Percentiles rank a stretch among this genome's conserved stretches.
phyloP scores from a whole-genome alignment of 495 filamentous ascomycete genomes.

The Melanomma pulvis-pyrius region DNA sequence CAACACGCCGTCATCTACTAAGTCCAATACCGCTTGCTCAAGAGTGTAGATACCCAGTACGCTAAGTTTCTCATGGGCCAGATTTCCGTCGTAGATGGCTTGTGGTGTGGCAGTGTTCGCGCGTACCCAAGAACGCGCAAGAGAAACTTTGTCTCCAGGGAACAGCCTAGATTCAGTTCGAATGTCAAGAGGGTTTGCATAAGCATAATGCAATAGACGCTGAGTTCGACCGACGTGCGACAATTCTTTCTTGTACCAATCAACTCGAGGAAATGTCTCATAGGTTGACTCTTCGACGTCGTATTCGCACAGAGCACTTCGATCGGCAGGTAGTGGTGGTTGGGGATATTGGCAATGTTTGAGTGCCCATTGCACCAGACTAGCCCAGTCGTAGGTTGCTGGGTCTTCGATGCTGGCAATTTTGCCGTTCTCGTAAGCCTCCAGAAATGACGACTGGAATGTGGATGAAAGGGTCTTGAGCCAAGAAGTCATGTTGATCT shows the following conservation, averaged over 20 bases:
- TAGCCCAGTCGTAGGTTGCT: constrained; percentile 74
- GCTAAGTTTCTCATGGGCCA: constrained; percentile 52
- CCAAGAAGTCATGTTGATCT: constrained; percentile 60
- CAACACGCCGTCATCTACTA: constrained; percentile 11
- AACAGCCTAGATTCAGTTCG: not conserved
- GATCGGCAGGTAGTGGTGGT: constrained; percentile 31
- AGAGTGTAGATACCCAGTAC: constrained; percentile 46
- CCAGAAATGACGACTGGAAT: constrained; percentile 75
- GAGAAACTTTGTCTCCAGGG: constrained; percentile 6
- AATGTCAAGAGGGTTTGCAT: constrained; percentile 12
- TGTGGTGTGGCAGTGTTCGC: constrained; percentile 59
- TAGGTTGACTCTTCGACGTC: constrained; percentile 12
- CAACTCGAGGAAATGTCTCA: not conserved
- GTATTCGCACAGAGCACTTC: not conserved
- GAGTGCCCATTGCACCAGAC: constrained; percentile 72
- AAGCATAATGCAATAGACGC: not conserved
- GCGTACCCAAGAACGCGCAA: constrained; percentile 64
- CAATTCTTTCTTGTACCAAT: constrained; percentile 32
- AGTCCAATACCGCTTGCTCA: constrained; percentile 5
- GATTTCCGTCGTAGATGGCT: constrained; percentile 49
- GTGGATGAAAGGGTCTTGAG: constrained; percentile 71
- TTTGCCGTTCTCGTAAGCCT: constrained; percentile 70
- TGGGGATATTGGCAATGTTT: constrained; percentile 40
- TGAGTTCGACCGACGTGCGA: constrained; percentile 4
- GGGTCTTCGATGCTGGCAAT: constrained; percentile 70